Evolutionary conservation across 2,329 filamentous ascomycete species (phyloP), one percentile per base, ranked within the genome.

Genomic region (Calonectria crousiana): DNA sequence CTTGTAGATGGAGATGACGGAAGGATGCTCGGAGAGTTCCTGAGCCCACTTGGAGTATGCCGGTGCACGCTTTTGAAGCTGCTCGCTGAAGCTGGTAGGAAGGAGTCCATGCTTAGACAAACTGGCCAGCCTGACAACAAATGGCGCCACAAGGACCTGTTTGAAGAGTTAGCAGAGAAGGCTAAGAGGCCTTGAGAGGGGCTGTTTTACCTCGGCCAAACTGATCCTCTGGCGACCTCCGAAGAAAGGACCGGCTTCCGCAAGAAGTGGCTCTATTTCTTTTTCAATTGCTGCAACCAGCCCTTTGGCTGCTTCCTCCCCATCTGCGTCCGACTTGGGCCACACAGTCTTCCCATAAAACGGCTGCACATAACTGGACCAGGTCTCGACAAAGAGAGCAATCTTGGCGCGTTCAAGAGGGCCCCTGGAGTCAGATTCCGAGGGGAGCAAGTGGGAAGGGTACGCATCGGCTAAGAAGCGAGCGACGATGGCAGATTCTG

Each of bases 261-360:
- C 80, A 32, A 97, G 85, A 47, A 95, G 84, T 1, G 94, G 94
- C 84, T 96, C 95, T 70, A 97, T 85, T 79, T 96, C 94, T 85
- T 93, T 95, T 68, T 88, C 87, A 1, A 94, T 84, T 1, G 86
- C 87, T 1, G 86, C 87, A 4, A 93, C 85, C n/a, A 91, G 85
- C 11, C 89, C 88, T 28, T 89, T 84, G 0, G 84, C 86, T 4
- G 89, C 81, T 3, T 84, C 85, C 1, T 89, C 86, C 6, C 87
- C 86, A 60, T 92, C 92, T 8, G 85, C 88, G 1, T 88, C 86
- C 0, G 84, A 85, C 60, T 87, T 85, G 0, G 89, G 85, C 6
- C 86, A 83, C n/a, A 90, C 74, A 16, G 87, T 82, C 74, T 88
- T 88, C 74, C 87, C 86, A 44, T 90, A 83, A 51, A 85, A 81